These are phyloP conservation scores for Monilinia aucupariae DNA, from an alignment of 2,329 filamentous ascomycete species.

Conservation along the genomic window DNA sequence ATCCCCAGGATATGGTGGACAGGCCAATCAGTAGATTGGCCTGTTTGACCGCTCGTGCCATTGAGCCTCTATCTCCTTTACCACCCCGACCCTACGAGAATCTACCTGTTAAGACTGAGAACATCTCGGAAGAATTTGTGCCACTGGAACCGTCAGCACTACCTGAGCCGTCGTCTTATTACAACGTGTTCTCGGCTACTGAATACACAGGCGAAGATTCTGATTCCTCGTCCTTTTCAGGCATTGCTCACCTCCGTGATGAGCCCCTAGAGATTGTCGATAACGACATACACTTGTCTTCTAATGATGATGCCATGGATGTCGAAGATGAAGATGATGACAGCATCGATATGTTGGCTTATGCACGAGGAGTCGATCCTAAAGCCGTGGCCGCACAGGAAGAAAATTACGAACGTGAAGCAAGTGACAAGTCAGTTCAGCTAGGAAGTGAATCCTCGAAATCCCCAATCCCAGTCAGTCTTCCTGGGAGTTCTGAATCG, in stretches of 20 bases:
- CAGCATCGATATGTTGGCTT: conserved; percentile 16
- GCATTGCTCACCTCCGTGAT: neutral
- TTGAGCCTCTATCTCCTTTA: neutral
- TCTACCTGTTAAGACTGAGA: neutral
- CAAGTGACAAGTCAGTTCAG: conserved; percentile 11
- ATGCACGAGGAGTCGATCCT: conserved; percentile 2
- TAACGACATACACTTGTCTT: conserved; percentile 5
- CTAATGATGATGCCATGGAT: neutral
- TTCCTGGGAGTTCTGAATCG: neutral
- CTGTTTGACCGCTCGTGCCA: conserved; percentile 7
- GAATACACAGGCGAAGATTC: neutral
- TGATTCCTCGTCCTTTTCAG: neutral
- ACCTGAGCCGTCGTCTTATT: conserved; percentile 10
- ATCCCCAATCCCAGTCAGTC: neutral
- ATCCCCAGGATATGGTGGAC: conserved; percentile 8
- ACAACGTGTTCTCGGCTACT: neutral
- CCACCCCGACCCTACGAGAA: neutral
- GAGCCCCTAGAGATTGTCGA: conserved; percentile 4
- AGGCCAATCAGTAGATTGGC: conserved; percentile 14
- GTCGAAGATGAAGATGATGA: conserved; percentile 10
- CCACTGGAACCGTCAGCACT: conserved; percentile 11
- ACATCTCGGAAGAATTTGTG: neutral
- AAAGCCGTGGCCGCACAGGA: neutral
- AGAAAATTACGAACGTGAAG: conserved; percentile 9
- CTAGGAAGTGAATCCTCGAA: conserved; percentile 4